A percentile compares a stretch with the other conserved stretches of the same genome.
Evolutionary conservation across 352 stramenopile genomes (phyloP).

Genomic region (Phytophthora kernoviae): DNA sequence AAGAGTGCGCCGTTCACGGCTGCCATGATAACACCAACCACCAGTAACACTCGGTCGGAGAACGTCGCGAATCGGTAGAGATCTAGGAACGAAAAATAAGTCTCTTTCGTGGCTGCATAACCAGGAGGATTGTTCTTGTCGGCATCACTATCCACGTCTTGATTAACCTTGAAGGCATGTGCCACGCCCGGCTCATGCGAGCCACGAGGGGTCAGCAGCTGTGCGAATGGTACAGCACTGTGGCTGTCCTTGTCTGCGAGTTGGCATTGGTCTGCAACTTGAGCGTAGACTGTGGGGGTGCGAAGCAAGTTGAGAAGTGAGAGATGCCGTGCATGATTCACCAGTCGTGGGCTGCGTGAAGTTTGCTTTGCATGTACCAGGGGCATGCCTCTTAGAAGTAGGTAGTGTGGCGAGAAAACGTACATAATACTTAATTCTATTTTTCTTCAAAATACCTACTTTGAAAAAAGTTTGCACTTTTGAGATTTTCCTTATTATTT

Average conservation of each 20-base stretch:
- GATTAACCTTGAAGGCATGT: neutral
- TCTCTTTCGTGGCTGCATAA: too few relatives aligned
- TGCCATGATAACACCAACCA: conserved; percentile 20
- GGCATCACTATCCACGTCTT: conserved; percentile 7
- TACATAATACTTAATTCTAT: too few relatives aligned
- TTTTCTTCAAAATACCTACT: too few relatives aligned
- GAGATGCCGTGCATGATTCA: too few relatives aligned
- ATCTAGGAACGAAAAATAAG: conserved; percentile 18
- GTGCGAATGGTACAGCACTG: conserved; percentile 7
- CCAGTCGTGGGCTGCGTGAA: neutral
- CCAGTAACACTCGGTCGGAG: conserved; percentile 20
- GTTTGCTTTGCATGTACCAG: neutral
- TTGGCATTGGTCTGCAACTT: conserved; percentile 3
- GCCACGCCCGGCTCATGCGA: neutral
- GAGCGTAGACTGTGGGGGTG: neutral
- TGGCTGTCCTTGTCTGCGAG: conserved; percentile 1
- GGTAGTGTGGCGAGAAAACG: too few relatives aligned
- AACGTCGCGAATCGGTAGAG: conserved; percentile 39
- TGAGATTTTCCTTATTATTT: too few relatives aligned
- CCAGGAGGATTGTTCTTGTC: too few relatives aligned
- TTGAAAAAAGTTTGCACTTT: too few relatives aligned
- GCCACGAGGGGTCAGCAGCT: conserved; percentile 12
- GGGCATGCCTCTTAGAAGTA: too few relatives aligned
- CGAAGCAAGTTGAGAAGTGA: conserved; percentile 11
- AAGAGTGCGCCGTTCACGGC: conserved; percentile 33